These are phyloP conservation scores for Citrus hindsii DNA, from an alignment of 345 rosid genomes.

Conservation along the genomic window DNA sequence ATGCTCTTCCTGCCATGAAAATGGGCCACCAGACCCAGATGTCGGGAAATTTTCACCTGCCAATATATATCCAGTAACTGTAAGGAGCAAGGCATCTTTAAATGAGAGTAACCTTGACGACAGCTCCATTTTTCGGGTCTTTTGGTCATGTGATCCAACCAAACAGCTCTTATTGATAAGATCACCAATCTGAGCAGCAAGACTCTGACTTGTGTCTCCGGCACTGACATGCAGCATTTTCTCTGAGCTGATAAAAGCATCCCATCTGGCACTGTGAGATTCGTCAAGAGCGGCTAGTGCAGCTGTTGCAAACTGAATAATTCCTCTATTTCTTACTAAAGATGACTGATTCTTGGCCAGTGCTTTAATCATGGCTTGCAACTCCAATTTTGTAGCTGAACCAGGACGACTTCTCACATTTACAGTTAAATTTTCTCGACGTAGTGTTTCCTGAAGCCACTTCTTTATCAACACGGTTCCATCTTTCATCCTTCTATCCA, in stretches of 20 bases:
- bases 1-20: conserved; percentile 98
- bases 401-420: conserved; percentile 73
- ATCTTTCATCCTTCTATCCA: conserved; percentile 83
- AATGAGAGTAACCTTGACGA: conserved; percentile 62
- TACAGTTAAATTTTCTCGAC: conserved; percentile 51
- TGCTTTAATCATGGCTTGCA: conserved; percentile 62
- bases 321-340: conserved; percentile 69
- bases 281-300: conserved; percentile 61
- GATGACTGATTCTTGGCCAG: conserved; percentile 60
- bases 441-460: conserved; percentile 90
- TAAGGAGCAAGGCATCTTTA: conserved; percentile 75
- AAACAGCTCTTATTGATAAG: conserved; percentile 70
- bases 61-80: conserved; percentile 68
- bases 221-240: conserved; percentile 80
- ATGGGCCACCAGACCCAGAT: conserved; percentile 84
- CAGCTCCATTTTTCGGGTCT: conserved; percentile 33
- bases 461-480: conserved; percentile 80
- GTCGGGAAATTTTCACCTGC: conserved; percentile 97
- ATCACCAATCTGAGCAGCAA: conserved; percentile 89
- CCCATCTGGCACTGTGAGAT: conserved; percentile 68
- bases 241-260: conserved; percentile 85
- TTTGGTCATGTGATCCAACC: conserved; percentile 43
- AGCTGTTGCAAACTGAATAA: conserved; percentile 84
- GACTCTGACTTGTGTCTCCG: conserved; percentile 90
- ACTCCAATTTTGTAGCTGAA: conserved; percentile 57